phyloP scores from a whole-genome alignment of 805 yeast species.

The Lachancea cidri region DNA sequence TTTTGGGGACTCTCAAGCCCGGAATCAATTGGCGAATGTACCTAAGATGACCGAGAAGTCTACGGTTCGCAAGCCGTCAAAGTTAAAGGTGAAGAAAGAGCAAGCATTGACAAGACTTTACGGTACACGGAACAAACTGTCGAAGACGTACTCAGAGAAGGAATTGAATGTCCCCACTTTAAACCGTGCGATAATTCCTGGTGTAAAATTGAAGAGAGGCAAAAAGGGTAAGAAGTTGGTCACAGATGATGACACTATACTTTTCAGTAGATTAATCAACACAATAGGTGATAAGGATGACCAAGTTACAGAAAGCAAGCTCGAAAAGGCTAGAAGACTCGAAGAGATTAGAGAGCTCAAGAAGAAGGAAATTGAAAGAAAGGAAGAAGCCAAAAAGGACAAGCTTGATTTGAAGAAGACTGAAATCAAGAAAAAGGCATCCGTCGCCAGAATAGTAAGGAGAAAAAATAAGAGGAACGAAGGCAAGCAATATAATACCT shows the following conservation, averaged over 20 bases:
- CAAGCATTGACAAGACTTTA: conserved; percentile 60
- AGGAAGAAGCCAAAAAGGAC: conserved; percentile 63
- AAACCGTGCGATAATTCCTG: conserved; percentile 82
- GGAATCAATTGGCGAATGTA: conserved; percentile 50
- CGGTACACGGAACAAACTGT: conserved; percentile 53
- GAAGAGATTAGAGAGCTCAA: conserved; percentile 87
- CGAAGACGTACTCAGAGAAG: conserved; percentile 57
- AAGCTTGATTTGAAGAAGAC: conserved; percentile 71
- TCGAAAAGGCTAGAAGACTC: conserved; percentile 82
- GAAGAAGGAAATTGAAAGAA: conserved; percentile 80
- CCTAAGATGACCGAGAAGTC: conserved; percentile 61
- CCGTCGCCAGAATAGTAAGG: conserved; percentile 62
- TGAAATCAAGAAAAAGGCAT: conserved; percentile 69
- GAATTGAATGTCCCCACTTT: conserved; percentile 75
- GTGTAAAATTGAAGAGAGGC: conserved; percentile 68
- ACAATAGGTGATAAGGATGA: conserved; percentile 81
- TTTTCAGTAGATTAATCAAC: conserved; percentile 64
- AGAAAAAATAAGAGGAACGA: conserved; percentile 44
- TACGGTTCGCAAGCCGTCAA: conserved; percentile 43
- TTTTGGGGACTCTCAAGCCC: conserved; percentile 57
- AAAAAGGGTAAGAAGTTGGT: conserved; percentile 84
- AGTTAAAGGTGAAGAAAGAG: conserved; percentile 56
- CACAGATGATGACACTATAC: conserved; percentile 58
- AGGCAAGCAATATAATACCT: conserved; percentile 8
- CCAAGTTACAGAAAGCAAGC: conserved; percentile 72